Conservation (phyloP, 306 rosid genomes). For the Mucuna pruriens region DNA sequence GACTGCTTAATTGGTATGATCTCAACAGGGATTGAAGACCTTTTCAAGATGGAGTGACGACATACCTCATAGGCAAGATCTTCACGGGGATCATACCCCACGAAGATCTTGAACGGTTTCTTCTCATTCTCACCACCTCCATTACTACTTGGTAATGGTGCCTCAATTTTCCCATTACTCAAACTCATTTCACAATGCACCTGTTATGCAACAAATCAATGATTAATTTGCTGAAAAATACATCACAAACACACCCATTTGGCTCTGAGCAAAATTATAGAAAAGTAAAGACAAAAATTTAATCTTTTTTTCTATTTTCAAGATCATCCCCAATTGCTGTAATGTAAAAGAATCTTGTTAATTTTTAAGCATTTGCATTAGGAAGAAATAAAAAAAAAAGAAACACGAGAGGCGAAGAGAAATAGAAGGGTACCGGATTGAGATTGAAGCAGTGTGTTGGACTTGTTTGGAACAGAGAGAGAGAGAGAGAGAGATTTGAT, state of each 20-base stretch:
- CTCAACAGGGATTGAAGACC: slow-evolving; percentile 72
- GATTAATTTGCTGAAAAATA: neutral
- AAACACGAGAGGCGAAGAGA: neutral
- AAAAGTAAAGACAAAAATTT: neutral
- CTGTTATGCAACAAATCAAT: slow-evolving; percentile 28
- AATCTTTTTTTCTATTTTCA: slow-evolving; percentile 19
- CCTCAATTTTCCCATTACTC: slow-evolving; percentile 44
- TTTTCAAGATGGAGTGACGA: slow-evolving; percentile 58
- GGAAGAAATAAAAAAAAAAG: neutral
- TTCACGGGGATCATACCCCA: slow-evolving; percentile 70
- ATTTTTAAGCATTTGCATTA: neutral
- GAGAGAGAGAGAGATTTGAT: neutral
- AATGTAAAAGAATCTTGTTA: neutral
- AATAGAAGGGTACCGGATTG: neutral
- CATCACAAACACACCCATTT: neutral
- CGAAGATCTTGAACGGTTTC: slow-evolving; percentile 63
- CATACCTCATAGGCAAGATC: slow-evolving; percentile 71
- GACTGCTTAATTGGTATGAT: slow-evolving; percentile 63
- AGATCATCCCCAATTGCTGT: slow-evolving; percentile 11
- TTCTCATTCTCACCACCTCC: slow-evolving; percentile 37
- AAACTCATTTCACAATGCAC: slow-evolving; percentile 48
- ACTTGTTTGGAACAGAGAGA: neutral
- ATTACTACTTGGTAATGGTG: slow-evolving; percentile 21
- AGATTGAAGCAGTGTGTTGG: slow-evolving; percentile 7
- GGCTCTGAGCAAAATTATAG: neutral